Evolutionary conservation across 306 rosid species (phyloP).

Genomic region (Rubus idaeus): DNA sequence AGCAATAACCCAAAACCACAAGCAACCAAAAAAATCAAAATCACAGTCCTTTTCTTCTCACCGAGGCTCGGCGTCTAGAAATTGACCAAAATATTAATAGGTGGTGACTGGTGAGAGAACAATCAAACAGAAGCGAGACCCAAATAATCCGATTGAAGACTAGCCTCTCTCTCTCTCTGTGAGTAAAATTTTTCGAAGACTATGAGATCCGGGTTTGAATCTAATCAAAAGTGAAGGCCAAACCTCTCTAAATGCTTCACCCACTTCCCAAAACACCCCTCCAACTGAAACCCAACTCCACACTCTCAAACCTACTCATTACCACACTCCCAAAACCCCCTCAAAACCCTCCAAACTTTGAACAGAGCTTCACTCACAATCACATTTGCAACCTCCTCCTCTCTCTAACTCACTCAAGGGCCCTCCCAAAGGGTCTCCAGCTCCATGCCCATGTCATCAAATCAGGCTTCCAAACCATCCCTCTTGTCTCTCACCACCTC

Average conservation of each 20-base stretch:
- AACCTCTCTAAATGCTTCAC: conserved; percentile 25
- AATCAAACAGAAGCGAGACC: too few relatives aligned
- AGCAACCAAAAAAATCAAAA: too few relatives aligned
- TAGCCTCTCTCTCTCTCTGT: too few relatives aligned
- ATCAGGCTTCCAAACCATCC: conserved; percentile 52
- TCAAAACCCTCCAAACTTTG: conserved; percentile 29
- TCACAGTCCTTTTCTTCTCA: too few relatives aligned
- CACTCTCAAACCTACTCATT: background rate
- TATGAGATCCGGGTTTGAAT: too few relatives aligned
- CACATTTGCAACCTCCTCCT: conserved; percentile 55
- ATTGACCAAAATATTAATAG: too few relatives aligned
- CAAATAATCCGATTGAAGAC: too few relatives aligned
- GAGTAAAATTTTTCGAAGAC: too few relatives aligned
- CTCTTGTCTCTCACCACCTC: conserved; percentile 67
- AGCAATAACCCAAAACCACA: too few relatives aligned
- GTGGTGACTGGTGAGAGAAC: too few relatives aligned
- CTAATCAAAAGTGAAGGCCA: too few relatives aligned
- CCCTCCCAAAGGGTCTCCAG: conserved; percentile 66
- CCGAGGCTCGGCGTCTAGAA: too few relatives aligned
- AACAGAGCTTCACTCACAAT: conserved; percentile 43
- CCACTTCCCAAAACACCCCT: conserved; percentile 11
- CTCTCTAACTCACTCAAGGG: conserved; percentile 53
- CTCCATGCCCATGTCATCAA: conserved; percentile 74
- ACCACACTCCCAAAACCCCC: conserved; percentile 14
- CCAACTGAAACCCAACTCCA: background rate